phyloP scores from a whole-genome alignment of 805 yeast genomes.

The Saccharomyces kudriavzevii region DNA sequence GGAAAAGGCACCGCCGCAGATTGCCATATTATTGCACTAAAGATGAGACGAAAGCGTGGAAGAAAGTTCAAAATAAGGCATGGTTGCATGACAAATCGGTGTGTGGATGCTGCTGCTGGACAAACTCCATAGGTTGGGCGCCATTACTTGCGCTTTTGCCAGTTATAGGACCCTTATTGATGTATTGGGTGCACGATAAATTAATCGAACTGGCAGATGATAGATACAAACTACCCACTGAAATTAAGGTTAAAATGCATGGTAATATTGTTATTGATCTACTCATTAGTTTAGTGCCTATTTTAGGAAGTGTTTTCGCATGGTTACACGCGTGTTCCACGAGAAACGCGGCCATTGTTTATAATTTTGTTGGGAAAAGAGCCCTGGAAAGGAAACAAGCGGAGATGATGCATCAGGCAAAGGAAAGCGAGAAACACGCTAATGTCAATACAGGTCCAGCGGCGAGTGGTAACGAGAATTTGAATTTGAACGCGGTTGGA shows the following conservation, averaged over 20 bases:
- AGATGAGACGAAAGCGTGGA: conserved; percentile 63
- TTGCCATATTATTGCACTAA: conserved; percentile 49
- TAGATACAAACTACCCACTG: conserved; percentile 48
- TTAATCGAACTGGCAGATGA: conserved; percentile 52
- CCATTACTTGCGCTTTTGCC: conserved; percentile 71
- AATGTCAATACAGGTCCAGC: not conserved
- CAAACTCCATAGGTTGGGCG: conserved; percentile 67
- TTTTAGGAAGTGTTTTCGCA: conserved; percentile 66
- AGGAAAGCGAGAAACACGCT: not conserved
- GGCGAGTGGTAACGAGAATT: not conserved
- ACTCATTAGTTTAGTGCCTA: conserved; percentile 66
- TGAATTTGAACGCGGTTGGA: not conserved
- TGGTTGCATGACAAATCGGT: conserved; percentile 84
- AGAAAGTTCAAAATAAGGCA: conserved; percentile 62
- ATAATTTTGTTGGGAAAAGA: conserved; percentile 32
- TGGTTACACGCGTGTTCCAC: conserved; percentile 86
- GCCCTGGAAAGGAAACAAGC: conserved; percentile 12
- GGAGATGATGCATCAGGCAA: not conserved
- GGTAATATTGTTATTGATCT: conserved; percentile 71
- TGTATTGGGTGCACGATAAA: conserved; percentile 73
- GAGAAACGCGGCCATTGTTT: conserved; percentile 76
- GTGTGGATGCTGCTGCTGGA: conserved; percentile 60
- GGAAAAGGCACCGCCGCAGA: conserved; percentile 49
- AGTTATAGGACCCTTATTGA: conserved; percentile 71
- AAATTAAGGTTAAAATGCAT: conserved; percentile 58